Evolutionary conservation across 805 yeast genomes (phyloP).

Genomic region (Cyberlindnera xishuangbannaensis): DNA sequence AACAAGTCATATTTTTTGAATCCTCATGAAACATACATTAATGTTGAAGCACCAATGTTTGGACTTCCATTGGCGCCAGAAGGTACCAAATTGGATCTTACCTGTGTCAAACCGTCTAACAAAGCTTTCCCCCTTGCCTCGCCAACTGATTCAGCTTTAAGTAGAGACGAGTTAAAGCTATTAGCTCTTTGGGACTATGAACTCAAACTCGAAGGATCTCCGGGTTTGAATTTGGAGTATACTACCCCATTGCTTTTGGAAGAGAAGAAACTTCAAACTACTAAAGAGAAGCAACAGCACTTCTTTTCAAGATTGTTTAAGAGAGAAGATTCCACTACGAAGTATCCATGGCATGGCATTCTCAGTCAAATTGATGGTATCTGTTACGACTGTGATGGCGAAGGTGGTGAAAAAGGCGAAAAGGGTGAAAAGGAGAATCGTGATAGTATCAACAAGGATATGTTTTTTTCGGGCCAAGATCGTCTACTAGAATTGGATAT

Average conservation of each 20-base stretch:
- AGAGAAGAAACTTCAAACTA: no score
- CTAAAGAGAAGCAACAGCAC: no score
- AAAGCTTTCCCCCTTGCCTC: constrained; percentile 12
- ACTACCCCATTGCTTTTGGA: neutral
- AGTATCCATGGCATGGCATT: neutral
- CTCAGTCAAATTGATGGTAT: neutral
- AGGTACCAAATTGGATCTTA: constrained; percentile 19
- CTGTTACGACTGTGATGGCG: no score
- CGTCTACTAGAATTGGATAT: neutral
- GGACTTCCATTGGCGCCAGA: constrained; percentile 19
- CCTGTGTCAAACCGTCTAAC: constrained; percentile 9
- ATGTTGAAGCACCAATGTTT: constrained; percentile 15
- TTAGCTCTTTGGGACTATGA: constrained; percentile 20
- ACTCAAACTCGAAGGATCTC: constrained; percentile 9
- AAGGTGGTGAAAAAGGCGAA: no score
- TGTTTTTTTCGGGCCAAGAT: no score
- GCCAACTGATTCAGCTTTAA: constrained; percentile 2
- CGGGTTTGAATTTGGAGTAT: constrained; percentile 6
- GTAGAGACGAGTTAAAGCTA: constrained; percentile 20
- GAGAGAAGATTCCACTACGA: no score
- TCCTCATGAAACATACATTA: constrained; percentile 13
- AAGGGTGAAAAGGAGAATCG: no score
- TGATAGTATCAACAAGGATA: no score
- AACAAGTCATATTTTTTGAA: constrained; percentile 13
- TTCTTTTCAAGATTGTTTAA: no score